Conservation (phyloP, 2,329 filamentous ascomycete species). For the Stemphylium vesicarium region DNA sequence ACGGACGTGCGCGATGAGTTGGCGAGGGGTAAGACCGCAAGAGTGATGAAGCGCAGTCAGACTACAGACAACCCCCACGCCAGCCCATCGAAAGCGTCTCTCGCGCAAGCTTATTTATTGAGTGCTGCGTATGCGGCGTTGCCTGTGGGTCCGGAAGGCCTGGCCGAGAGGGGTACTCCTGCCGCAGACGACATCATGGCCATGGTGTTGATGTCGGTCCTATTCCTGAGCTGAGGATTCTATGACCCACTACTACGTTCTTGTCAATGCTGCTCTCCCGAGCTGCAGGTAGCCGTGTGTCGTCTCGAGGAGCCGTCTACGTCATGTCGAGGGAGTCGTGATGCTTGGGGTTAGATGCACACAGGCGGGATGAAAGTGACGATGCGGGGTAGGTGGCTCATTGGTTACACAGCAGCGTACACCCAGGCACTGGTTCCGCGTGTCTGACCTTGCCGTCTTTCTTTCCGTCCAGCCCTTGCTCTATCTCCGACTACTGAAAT, state of each 20-base stretch:
- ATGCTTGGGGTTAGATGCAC: conserved; percentile 14
- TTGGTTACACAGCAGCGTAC: conserved; percentile 16
- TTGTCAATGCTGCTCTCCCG: conserved; percentile 4
- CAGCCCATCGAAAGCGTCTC: conserved; percentile 20
- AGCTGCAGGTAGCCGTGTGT: conserved; percentile 23
- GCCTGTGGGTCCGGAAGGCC: conserved; percentile 21
- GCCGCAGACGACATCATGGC: conserved; percentile 2
- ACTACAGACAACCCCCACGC: conserved; percentile 14
- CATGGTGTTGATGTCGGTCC: conserved; percentile 7
- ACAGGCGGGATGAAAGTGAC: conserved; percentile 14
- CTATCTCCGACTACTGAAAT: neutral
- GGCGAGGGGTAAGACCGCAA: conserved; percentile 35
- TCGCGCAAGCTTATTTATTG: conserved; percentile 33
- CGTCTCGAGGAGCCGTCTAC: conserved; percentile 19
- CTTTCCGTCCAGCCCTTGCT: neutral
- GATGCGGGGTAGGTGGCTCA: conserved; percentile 30
- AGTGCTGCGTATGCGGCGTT: conserved; percentile 13
- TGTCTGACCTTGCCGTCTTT: neutral
- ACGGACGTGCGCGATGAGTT: conserved; percentile 32
- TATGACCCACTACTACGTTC: neutral
- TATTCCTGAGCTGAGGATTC: conserved; percentile 2
- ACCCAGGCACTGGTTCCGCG: neutral
- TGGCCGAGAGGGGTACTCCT: conserved; percentile 14
- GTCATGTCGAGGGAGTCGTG: conserved; percentile 16
- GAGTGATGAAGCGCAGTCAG: conserved; percentile 1